A percentile compares a stretch with the other conserved stretches of the same genome.
Conservation (phyloP, 176 grass and related monocot genomes). For the Pontederia crassipes region DNA sequence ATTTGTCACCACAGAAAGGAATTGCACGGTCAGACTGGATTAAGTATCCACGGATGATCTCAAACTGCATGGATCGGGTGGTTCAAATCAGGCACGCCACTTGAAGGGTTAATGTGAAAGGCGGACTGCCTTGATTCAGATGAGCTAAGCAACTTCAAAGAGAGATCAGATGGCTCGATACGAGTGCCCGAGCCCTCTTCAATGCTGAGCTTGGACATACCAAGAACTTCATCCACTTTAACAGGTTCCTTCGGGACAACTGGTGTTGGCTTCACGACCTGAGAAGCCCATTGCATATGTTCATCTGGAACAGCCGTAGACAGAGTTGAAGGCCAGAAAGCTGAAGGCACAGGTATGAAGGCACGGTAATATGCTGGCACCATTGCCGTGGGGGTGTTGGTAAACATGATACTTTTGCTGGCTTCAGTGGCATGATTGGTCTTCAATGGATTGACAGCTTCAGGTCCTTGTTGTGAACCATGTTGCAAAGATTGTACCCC, state of each 20-base stretch:
- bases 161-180: constrained; percentile 46
- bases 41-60: background rate
- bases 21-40: background rate
- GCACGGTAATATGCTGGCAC: constrained; percentile 33
- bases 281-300: constrained; percentile 18
- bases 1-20: background rate
- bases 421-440: constrained; percentile 20
- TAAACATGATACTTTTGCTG: constrained; percentile 16
- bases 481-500: constrained; percentile 20
- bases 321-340: constrained; percentile 34
- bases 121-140: constrained; percentile 43
- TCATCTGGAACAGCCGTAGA: constrained; percentile 11
- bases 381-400: constrained; percentile 3
- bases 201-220: constrained; percentile 78
- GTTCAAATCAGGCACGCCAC: constrained; percentile 40
- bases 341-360: constrained; percentile 26
- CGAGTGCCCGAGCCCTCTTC: constrained; percentile 29
- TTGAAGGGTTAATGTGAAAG: constrained; percentile 49
- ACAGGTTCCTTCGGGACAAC: constrained; percentile 34
- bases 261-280: constrained; percentile 63
- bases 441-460: constrained; percentile 14
- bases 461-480: constrained; percentile 32
- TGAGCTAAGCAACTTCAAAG: constrained; percentile 46
- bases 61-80: constrained; percentile 79
- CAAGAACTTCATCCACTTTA: constrained; percentile 47